A percentile compares a stretch with the other conserved stretches of the same genome.
These are phyloP conservation scores for Vitis rotundifolia DNA, from an alignment of 164 flowering plant species.

Conservation along the genomic window DNA sequence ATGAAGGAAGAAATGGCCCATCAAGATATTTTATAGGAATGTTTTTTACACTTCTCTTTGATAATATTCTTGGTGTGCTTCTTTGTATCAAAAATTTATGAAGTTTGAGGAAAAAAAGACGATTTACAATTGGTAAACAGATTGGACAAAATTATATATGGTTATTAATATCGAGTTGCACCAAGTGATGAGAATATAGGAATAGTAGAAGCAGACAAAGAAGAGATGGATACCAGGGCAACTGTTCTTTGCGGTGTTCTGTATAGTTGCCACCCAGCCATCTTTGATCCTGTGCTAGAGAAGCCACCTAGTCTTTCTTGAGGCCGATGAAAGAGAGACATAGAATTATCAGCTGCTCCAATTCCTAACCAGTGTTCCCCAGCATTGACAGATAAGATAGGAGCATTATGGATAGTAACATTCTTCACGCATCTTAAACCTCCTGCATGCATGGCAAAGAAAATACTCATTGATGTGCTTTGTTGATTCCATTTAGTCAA, in stretches of 20 bases:
- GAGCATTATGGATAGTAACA: constrained; percentile 72
- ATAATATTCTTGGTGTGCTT: too few relatives aligned
- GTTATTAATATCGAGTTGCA: background rate
- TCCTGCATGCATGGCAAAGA: constrained; percentile 40
- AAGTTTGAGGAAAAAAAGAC: too few relatives aligned
- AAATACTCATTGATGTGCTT: background rate
- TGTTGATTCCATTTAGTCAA: background rate
- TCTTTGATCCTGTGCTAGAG: constrained; percentile 67
- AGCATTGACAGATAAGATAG: constrained; percentile 89
- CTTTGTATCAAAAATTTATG: too few relatives aligned
- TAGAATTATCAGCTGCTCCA: constrained; percentile 97
- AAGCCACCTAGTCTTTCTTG: constrained; percentile 89
- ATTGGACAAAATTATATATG: too few relatives aligned
- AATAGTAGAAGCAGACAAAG: background rate
- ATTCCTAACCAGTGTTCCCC: constrained; percentile 96
- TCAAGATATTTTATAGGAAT: too few relatives aligned
- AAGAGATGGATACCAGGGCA: constrained; percentile 61
- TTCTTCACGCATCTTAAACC: constrained; percentile 84
- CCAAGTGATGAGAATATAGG: background rate
- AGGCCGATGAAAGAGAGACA: constrained; percentile 97
- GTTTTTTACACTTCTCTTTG: too few relatives aligned
- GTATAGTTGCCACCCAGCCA: constrained; percentile 94
- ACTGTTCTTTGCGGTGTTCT: constrained; percentile 86
- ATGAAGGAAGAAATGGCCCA: too few relatives aligned
- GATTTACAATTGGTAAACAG: too few relatives aligned